phyloP scores from a whole-genome alignment of 2,329 filamentous ascomycete genomes.

The Exophiala bonariae region DNA sequence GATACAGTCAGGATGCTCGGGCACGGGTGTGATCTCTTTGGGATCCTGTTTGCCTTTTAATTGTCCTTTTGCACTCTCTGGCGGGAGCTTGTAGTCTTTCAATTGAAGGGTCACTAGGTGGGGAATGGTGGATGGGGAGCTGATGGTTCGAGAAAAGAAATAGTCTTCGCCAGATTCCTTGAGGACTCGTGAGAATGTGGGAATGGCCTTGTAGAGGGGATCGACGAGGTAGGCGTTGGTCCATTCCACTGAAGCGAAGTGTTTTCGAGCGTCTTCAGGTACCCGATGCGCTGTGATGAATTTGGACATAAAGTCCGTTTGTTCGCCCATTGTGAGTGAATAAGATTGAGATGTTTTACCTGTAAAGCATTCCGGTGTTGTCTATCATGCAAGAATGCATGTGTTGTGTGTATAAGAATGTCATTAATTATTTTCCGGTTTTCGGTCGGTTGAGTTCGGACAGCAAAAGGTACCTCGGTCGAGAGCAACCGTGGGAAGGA shows the following conservation, averaged over 20 bases:
- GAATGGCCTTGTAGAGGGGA: slow-evolving; percentile 38
- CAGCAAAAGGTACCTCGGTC: too few relatives aligned
- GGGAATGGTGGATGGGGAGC: slow-evolving; percentile 40
- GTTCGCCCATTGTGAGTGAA: slow-evolving; percentile 12
- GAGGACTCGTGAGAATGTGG: slow-evolving; percentile 39
- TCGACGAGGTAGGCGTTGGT: slow-evolving; percentile 25
- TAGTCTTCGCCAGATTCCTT: slow-evolving; percentile 45
- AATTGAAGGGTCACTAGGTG: slow-evolving; percentile 41
- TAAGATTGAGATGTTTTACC: slow-evolving; percentile 1
- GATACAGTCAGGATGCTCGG: slow-evolving; percentile 36
- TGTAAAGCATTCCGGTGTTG: slow-evolving; percentile 6
- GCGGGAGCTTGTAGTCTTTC: slow-evolving; percentile 27
- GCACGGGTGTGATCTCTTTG: slow-evolving; percentile 17
- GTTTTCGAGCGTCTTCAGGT: slow-evolving; percentile 20
- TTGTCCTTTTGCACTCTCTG: slow-evolving; percentile 25
- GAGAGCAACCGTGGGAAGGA: too few relatives aligned
- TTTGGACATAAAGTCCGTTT: slow-evolving; percentile 22
- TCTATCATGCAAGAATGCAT: too few relatives aligned
- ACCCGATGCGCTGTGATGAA: slow-evolving; percentile 24
- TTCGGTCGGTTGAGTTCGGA: too few relatives aligned
- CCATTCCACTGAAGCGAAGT: slow-evolving; percentile 25
- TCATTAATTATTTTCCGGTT: too few relatives aligned
- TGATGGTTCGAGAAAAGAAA: slow-evolving; percentile 42
- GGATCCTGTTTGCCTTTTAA: slow-evolving; percentile 18
- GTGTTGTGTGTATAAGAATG: too few relatives aligned